phyloP scores from a whole-genome alignment of 345 rosid species.

The Populus alba region DNA sequence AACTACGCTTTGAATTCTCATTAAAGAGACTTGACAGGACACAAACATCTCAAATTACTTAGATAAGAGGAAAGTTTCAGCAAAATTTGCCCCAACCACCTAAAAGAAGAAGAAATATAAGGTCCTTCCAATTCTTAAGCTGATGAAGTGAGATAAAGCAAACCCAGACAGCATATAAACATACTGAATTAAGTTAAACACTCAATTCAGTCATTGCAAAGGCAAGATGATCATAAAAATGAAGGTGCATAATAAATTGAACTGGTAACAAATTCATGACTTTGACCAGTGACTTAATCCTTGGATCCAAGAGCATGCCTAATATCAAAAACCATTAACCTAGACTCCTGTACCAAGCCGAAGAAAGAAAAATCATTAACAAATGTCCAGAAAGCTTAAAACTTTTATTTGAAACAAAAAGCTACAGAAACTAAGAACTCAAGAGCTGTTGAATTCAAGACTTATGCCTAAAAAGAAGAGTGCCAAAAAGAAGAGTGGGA shows the following conservation, averaged over 20 bases:
- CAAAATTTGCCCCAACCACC: not conserved
- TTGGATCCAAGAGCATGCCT: not conserved
- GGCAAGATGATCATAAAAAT: not conserved
- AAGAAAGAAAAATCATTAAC: constrained; percentile 9
- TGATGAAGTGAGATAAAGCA: constrained; percentile 3
- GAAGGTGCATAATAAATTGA: not conserved
- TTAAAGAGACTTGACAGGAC: no score
- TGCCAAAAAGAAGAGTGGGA: constrained; percentile 11
- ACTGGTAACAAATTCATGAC: not conserved
- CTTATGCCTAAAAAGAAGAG: constrained; percentile 10
- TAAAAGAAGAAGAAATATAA: not conserved
- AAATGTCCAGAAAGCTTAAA: constrained; percentile 11
- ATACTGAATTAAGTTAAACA: not conserved
- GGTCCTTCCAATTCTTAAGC: not conserved
- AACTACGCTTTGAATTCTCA: not conserved
- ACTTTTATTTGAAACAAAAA: constrained; percentile 6
- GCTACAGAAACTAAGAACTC: constrained; percentile 3
- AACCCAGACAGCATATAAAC: not conserved
- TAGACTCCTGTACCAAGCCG: not conserved
- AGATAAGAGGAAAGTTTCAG: not conserved
- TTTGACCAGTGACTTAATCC: not conserved
- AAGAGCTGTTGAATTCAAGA: constrained; percentile 1
- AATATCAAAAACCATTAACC: not conserved
- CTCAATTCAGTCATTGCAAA: not conserved
- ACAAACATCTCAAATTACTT: not conserved